Evolutionary conservation across 805 yeast genomes (phyloP).

Genomic region (Candida schatavii): DNA sequence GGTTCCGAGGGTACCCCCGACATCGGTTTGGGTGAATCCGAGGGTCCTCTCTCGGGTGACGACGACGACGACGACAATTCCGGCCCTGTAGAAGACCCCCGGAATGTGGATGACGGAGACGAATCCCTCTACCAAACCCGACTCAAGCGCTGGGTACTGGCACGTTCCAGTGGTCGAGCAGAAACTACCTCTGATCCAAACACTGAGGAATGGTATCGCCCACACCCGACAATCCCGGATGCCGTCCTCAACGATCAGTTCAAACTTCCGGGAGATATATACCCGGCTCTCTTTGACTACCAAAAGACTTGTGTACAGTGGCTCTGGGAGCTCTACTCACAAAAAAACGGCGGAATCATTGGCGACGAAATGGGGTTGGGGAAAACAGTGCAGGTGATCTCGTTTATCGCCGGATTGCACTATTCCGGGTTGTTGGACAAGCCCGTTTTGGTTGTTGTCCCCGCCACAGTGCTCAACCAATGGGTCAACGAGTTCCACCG

Average conservation of each 20-base stretch:
- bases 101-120: constrained; percentile 78
- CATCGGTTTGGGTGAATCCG: constrained; percentile 9
- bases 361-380: constrained; percentile 99
- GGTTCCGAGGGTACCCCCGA: constrained; percentile 6
- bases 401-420: constrained; percentile 88
- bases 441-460: constrained; percentile 88
- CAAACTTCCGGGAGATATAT: constrained; percentile 86
- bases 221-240: constrained; percentile 77
- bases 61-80: constrained; percentile 1
- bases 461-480: constrained; percentile 93
- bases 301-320: constrained; percentile 97
- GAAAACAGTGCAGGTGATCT: constrained; percentile 87
- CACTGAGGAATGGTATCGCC: constrained; percentile 61
- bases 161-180: constrained; percentile 46
- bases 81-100: constrained; percentile 23
- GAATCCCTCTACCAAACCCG: constrained; percentile 61
- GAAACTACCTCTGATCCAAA: constrained; percentile 10
- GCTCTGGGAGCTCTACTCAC: constrained; percentile 91
- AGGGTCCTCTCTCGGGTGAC: constrained; percentile 8
- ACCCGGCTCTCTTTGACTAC: constrained; percentile 82
- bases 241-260: constrained; percentile 69
- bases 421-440: constrained; percentile 70
- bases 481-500: constrained; percentile 96
- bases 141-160: constrained; percentile 54
- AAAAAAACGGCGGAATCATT: constrained; percentile 88